A percentile compares a stretch with the other conserved stretches of the same genome.
These are phyloP conservation scores for Ustilaginoidea virens DNA, from an alignment of 2,329 filamentous ascomycete species.

Conservation along the genomic window DNA sequence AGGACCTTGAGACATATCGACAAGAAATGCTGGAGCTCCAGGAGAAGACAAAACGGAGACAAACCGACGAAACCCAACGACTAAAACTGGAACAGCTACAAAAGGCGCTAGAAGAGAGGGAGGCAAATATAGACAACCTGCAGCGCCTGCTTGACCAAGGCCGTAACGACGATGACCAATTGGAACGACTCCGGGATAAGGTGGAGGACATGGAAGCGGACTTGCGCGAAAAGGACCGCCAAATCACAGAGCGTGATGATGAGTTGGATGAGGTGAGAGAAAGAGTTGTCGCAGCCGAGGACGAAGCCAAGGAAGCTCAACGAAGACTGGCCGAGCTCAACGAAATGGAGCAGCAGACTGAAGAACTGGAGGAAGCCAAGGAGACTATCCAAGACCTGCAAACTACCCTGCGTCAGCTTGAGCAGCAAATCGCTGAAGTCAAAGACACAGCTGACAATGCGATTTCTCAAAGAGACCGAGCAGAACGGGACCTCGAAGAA, in stretches of 20 bases:
- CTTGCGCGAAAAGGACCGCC: conserved; percentile 58
- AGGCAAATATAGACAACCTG: conserved; percentile 45
- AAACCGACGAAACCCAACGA: conserved; percentile 54
- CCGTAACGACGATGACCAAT: conserved; percentile 38
- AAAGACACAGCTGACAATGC: conserved; percentile 40
- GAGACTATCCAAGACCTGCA: conserved; percentile 45
- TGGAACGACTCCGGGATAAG: conserved; percentile 56
- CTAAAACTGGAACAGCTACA: conserved; percentile 43
- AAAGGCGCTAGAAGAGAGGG: conserved; percentile 38
- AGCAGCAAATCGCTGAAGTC: conserved; percentile 37
- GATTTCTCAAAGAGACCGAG: conserved; percentile 36
- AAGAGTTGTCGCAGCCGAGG: conserved; percentile 36
- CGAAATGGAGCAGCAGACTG: conserved; percentile 33
- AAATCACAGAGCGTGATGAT: conserved; percentile 60
- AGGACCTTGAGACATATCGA: conserved; percentile 71
- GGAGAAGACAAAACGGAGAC: conserved; percentile 63
- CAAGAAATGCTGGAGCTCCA: conserved; percentile 71
- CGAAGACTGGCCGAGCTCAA: conserved; percentile 38
- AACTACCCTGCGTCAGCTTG: conserved; percentile 34
- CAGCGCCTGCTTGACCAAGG: conserved; percentile 41
- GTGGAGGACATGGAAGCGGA: conserved; percentile 64
- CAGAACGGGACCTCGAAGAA: conserved; percentile 44
- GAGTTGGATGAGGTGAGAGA: conserved; percentile 53
- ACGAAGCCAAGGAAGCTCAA: conserved; percentile 41
- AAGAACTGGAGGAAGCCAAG: conserved; percentile 39